Evolutionary conservation across 148 eudicot species (phyloP), one percentile per base, ranked within the genome.

Genomic region (Oxyria digyna): DNA sequence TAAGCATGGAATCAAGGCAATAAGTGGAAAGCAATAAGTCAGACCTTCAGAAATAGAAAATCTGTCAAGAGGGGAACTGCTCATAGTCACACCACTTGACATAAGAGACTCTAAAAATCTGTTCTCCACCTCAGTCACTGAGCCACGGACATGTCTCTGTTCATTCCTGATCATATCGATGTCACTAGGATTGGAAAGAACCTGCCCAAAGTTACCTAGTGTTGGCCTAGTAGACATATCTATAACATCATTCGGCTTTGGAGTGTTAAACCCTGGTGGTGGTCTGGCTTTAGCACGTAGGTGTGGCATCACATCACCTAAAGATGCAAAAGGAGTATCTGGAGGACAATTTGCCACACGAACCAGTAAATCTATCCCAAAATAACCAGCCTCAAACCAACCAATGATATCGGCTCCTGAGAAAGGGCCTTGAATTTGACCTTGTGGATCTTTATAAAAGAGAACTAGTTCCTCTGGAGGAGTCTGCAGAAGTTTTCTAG

Each of bases 241-340:
- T 14, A 77, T 42, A 3, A 71, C 50, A 70, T 88, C 99, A 79
- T 71, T 80, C 27, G 71, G 83, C 76, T 88, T 87, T 17, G 88
- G 74, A 41, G 89, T 69, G 62, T 74, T 80, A 64, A 94, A 94
- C 68, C 98, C 98, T 68, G 96, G 96, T 8, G 98, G 98, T 55
- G 98, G 92, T 67, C 88, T 80, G 43, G 84, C 87, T 73, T 94
- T 94, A 40, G 96, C 88, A 67, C 89, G 86, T 52, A 94, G 78
- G 69, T 94, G 98, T 32, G 98, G 98, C 98, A 94, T 94, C 71
- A 90, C 91, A 78, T 90, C 98, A 70, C 98, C 98, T 68, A 94
- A 90, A 63, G 72, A 69, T 6, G 78, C 72, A 69, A 88, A 94
- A 23, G 97, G 87, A 0, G 76, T 70, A 54, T 94, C 92, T 12